Evolutionary conservation across 345 rosid species (phyloP).

Genomic region (Clausena lansium): DNA sequence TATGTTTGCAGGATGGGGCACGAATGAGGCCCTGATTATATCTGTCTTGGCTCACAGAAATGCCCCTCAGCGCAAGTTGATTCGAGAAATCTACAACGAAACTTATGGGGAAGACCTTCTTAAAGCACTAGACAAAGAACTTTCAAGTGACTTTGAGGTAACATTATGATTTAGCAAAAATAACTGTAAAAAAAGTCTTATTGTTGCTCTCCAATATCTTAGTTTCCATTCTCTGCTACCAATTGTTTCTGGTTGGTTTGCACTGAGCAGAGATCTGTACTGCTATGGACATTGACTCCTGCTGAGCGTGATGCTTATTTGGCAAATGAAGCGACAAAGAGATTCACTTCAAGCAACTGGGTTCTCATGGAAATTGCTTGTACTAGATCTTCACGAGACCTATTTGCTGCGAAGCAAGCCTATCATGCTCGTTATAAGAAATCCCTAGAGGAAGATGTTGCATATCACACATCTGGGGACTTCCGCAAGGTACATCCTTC

Average conservation of each 20-base stretch:
- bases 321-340: constrained; percentile 75
- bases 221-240: not conserved
- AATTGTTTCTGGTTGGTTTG: constrained; percentile 15
- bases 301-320: constrained; percentile 77
- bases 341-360: constrained; percentile 65
- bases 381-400: constrained; percentile 58
- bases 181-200: not conserved
- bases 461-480: constrained; percentile 72
- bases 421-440: constrained; percentile 76
- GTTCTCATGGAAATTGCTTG: constrained; percentile 84
- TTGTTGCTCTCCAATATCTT: not conserved
- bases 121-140: constrained; percentile 65
- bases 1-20: constrained; percentile 79
- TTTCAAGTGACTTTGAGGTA: constrained; percentile 90
- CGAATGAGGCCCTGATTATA: constrained; percentile 72
- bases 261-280: constrained; percentile 49
- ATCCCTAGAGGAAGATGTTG: constrained; percentile 92
- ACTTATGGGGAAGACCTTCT: constrained; percentile 78
- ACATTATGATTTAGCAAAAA: constrained; percentile 6
- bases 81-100: constrained; percentile 58
- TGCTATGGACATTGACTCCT: constrained; percentile 72
- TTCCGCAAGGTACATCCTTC: constrained; percentile 56
- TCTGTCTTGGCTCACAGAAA: constrained; percentile 81
- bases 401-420: constrained; percentile 63
- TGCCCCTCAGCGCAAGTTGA: constrained; percentile 62